These are phyloP conservation scores for Citrus glauca DNA, from an alignment of 345 rosid genomes.

Conservation along the genomic window DNA sequence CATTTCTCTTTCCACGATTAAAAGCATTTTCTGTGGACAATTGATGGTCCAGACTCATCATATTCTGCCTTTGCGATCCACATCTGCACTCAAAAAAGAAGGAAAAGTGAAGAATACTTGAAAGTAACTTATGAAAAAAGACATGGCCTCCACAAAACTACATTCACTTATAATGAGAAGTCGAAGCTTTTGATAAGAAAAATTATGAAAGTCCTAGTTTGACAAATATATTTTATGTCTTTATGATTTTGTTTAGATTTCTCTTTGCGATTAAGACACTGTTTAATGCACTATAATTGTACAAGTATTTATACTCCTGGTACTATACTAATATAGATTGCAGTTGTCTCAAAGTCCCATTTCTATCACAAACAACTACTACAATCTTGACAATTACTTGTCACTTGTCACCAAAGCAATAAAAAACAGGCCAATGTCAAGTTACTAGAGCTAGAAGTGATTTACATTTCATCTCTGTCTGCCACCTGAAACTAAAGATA, in stretches of 20 bases:
- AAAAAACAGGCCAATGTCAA: neutral
- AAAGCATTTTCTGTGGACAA: constrained; percentile 75
- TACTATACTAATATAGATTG: neutral
- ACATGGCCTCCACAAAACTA: neutral
- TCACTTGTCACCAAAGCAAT: neutral
- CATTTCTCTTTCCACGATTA: constrained; percentile 22
- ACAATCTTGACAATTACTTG: neutral
- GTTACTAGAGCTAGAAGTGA: neutral
- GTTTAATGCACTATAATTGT: neutral
- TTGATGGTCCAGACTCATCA: constrained; percentile 63
- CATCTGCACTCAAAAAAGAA: constrained; percentile 48
- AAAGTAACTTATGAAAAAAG: neutral
- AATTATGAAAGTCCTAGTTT: neutral
- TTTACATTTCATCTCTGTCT: neutral
- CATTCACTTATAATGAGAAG: neutral
- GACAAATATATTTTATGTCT: neutral
- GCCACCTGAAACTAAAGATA: neutral
- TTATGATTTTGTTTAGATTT: neutral
- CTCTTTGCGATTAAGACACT: neutral
- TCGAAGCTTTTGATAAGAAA: neutral
- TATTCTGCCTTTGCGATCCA: constrained; percentile 71
- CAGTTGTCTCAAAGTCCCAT: neutral
- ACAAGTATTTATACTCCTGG: neutral
- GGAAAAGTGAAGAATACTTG: neutral
- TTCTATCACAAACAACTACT: neutral